Percentiles rank a stretch among this genome's conserved stretches.
Evolutionary conservation across 306 rosid genomes (phyloP).

Genomic region (Hippophae tibetana): DNA sequence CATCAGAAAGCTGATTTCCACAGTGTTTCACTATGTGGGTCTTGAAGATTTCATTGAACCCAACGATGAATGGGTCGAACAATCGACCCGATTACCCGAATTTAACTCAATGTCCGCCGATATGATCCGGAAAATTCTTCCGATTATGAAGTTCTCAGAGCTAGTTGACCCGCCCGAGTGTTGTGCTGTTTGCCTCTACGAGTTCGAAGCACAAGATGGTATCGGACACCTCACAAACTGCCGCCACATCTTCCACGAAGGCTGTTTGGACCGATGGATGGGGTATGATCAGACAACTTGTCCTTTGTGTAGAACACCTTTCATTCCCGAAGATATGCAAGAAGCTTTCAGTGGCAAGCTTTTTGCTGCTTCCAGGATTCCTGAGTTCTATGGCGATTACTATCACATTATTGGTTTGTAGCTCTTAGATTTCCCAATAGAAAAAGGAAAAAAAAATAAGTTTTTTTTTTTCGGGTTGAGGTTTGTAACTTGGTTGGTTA

Average conservation of each 20-base stretch:
- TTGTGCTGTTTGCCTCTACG: constrained; percentile 73
- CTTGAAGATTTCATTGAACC: not conserved
- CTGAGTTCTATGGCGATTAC: constrained; percentile 38
- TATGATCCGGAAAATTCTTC: constrained; percentile 50
- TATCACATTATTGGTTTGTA: constrained; percentile 18
- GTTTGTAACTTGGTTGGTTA: not conserved
- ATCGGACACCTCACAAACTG: constrained; percentile 67
- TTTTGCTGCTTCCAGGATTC: constrained; percentile 58
- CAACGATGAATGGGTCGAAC: not conserved
- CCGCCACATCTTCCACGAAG: constrained; percentile 67
- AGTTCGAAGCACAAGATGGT: constrained; percentile 65
- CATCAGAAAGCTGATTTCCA: not conserved
- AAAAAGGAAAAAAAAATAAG: not conserved
- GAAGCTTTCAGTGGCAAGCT: constrained; percentile 37
- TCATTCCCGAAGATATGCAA: constrained; percentile 54
- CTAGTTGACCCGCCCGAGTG: constrained; percentile 47
- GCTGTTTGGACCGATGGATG: constrained; percentile 89
- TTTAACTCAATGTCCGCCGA: constrained; percentile 39
- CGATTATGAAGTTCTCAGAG: constrained; percentile 58
- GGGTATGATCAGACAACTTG: constrained; percentile 76
- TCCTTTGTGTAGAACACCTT: constrained; percentile 68
- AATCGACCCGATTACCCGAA: constrained; percentile 18
- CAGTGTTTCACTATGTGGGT: too few species aligned
- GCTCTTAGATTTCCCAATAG: not conserved
- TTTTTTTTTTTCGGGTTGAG: not conserved